Base-by-base conservation (phyloP, 139 green algal genomes). In the Raphidocelis subcapitata region DNA sequence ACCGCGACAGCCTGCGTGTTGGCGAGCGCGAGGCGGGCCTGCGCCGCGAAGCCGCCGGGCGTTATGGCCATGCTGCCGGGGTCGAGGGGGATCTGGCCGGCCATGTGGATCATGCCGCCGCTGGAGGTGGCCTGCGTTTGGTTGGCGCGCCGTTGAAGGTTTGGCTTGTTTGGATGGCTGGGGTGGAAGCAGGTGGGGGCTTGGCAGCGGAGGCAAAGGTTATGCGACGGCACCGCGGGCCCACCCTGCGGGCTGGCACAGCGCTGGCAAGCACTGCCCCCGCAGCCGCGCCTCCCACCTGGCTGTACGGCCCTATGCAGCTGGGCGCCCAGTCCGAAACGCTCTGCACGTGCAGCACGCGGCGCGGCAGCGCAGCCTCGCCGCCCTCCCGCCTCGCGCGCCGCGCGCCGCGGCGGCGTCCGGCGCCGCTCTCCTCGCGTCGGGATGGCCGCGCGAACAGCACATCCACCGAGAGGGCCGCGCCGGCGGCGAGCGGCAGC, bases 291-390 rank as follows among this genome's bases (percentile, higher is more conserved):
- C n/a, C n/a, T n/a, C n/a, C 5, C 62, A 86, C 84, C 84, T 99
- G 95, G 84, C 82, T 93, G 92, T 99, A 99, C 1, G 96, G 96
- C 3, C 96, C 96, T 59, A 99, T 98, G 87, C 95, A 98, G 29
- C 77, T 80, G 15, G 96, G 95, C 21, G 96, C 96, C 96, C 96
- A 99, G n/a, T 63, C 35, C 5, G 89, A 97, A 52, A 98, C 91
- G 82, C 87, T 95, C 85, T 98, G 95, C 78, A 99, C 96, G 77
- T 99, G 96, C 67, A 99, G 84, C 65, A 96, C 90, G 23, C 60
- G 61, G 8, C 35, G 26, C 21, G 20, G 28, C 35, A 21, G 15
- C 41, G 59, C 32, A 5, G 46, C 28, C n/a, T n/a, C 33, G 26
- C 28, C 61, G 35, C 33, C 35, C 21, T 10, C 33, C 23, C 8